These are phyloP conservation scores for Pestalotiopsis sp. DNA, from an alignment of 2,329 filamentous ascomycete species.

Conservation along the genomic window DNA sequence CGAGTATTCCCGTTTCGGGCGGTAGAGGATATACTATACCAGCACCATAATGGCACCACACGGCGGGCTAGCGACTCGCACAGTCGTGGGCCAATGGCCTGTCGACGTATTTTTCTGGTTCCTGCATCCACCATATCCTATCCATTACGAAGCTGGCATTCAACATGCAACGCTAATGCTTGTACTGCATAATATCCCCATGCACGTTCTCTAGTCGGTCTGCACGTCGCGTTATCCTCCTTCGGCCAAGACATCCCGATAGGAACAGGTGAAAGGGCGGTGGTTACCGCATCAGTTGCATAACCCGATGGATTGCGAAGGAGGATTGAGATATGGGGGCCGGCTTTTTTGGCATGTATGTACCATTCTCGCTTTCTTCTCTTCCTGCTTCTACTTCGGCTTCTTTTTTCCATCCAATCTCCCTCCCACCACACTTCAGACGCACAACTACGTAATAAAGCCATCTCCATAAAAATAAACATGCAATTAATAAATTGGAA, in stretches of 20 bases:
- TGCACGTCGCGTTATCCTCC: constrained; percentile 6
- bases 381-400: no score
- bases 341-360: no score
- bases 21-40: constrained; percentile 4
- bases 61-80: neutral
- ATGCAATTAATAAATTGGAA: no score
- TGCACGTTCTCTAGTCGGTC: neutral
- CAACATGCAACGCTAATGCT: constrained; percentile 1
- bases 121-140: constrained; percentile 5
- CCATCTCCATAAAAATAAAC: no score
- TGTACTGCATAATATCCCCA: constrained; percentile 1
- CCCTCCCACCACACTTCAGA: no score
- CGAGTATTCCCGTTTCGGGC: constrained; percentile 1
- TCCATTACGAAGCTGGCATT: constrained; percentile 8
- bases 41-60: constrained; percentile 5
- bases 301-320: neutral
- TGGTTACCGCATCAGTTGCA: neutral
- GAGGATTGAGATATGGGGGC: no score
- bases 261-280: neutral
- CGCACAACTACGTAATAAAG: no score
- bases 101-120: neutral
- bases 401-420: no score
- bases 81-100: neutral
- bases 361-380: no score
- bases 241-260: constrained; percentile 10